Percentiles rank a stretch among this genome's conserved stretches.
phyloP scores from a whole-genome alignment of 331 rosid species.

The Cydonia oblonga region DNA sequence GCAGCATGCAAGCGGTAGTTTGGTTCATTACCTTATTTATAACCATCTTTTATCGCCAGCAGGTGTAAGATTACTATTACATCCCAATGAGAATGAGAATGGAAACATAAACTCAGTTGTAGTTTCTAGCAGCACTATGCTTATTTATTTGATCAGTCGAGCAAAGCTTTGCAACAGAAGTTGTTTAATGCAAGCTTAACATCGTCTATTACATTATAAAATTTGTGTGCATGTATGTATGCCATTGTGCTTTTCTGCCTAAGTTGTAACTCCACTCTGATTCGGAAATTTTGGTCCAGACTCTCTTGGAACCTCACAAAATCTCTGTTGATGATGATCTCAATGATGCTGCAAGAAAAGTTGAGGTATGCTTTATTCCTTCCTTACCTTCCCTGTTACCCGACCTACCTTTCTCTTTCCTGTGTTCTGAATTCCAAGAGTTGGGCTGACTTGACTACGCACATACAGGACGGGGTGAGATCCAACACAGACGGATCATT shows the following conservation, averaged over 20 bases:
- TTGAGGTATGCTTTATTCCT: slow-evolving; percentile 40
- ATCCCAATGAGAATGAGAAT: too few relatives aligned
- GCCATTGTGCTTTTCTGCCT: not conserved
- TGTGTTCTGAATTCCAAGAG: not conserved
- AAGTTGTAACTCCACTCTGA: not conserved
- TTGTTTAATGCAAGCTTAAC: not conserved
- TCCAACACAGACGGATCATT: slow-evolving; percentile 32
- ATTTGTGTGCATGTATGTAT: not conserved
- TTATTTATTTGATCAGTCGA: too few relatives aligned
- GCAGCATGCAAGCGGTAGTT: too few relatives aligned
- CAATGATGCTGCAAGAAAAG: slow-evolving; percentile 63
- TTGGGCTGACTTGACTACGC: slow-evolving; percentile 11
- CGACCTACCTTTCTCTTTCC: not conserved
- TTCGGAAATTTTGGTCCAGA: slow-evolving; percentile 28
- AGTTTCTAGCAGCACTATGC: too few relatives aligned
- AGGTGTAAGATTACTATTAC: too few relatives aligned
- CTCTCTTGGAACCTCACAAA: slow-evolving; percentile 63
- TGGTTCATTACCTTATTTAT: too few relatives aligned
- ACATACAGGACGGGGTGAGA: slow-evolving; percentile 50
- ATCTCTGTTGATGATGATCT: slow-evolving; percentile 81
- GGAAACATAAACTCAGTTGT: too few relatives aligned
- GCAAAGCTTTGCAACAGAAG: too few relatives aligned
- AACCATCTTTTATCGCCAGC: too few relatives aligned
- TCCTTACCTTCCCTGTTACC: not conserved
- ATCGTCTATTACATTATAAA: not conserved